Evolutionary conservation across 2,329 filamentous ascomycete species (phyloP), one percentile per base, ranked within the genome.

Genomic region (Microdochium nivale): DNA sequence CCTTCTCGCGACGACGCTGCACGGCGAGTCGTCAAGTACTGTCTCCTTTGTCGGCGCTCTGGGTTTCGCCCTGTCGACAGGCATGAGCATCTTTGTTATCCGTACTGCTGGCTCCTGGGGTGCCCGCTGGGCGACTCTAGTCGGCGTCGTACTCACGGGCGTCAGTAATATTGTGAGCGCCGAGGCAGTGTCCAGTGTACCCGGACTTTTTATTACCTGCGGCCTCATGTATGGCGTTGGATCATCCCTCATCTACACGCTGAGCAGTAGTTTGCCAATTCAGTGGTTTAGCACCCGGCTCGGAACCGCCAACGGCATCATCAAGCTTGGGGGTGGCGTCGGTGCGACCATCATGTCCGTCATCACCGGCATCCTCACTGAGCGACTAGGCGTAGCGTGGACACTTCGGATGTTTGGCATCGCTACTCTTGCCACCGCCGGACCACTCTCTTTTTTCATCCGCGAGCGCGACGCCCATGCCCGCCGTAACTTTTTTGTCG

Each of bases 321-420:
- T 54, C 43, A 56, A 56, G 23, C 43, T 53, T 9, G 54, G 55
- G 2, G 55, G 55, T 11, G 55, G 55, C 2, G 48, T 56, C 25
- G 55, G 55, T 37, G 55, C 52, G 16, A 55, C 54, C 23, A 24
- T 56, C 47, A 52, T 57, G 52, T 48, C 55, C 33, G 27, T 57
- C 23, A 48, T 56, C 19, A 46, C 48, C 13, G 49, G 48, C 9
- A n/a, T 52, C 9, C 11, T 56, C 10, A 56, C 51, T 25, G 52
- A 53, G 24, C 53, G 50, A 25, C 27, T 51, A 43, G 55, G 52
- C 47, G 24, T 53, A 3, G 50, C 52, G 2, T 57, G 55, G 55
- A 51, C 54, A 1, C 54, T 56, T 30, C 43, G 55, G 10, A 49
- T 54, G 27, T 50, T 56, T 27, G 54, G 52, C 16, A 21, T 56